These are phyloP conservation scores for Conticribra weissflogii DNA, from an alignment of 108 stramenopile species.

Conservation along the genomic window DNA sequence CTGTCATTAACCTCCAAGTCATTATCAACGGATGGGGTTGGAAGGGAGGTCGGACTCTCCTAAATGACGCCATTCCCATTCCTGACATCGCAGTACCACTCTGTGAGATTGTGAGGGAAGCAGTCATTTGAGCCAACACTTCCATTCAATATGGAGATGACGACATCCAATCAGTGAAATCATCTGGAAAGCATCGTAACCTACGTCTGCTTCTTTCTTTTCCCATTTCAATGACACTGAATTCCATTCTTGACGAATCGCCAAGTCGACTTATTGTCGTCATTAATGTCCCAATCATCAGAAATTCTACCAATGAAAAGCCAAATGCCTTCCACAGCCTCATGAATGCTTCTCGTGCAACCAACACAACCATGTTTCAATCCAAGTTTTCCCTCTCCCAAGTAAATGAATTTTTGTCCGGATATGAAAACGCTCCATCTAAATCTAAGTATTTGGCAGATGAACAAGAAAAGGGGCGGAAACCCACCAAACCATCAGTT, in stretches of 20 bases:
- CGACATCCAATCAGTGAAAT: not conserved
- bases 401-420: not conserved
- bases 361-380: not conserved
- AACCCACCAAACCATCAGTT: not conserved
- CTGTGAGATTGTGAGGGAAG: too few species aligned
- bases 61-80: too few species aligned
- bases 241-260: not conserved
- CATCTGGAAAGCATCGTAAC: not conserved
- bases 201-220: not conserved
- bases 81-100: too few species aligned
- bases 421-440: not conserved
- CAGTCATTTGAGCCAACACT: too few species aligned
- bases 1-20: too few species aligned
- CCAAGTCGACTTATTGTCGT: not conserved
- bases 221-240: not conserved
- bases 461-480: not conserved
- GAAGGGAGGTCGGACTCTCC: too few species aligned
- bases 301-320: not conserved
- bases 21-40: too few species aligned
- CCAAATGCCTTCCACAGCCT: not conserved
- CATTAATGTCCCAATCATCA: not conserved
- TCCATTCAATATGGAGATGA: too few species aligned
- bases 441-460: not conserved
- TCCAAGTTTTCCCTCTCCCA: not conserved
- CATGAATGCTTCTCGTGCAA: not conserved